These are phyloP conservation scores for Pseudopediastrum boryanum DNA, from an alignment of 139 green algal genomes.

Conservation along the genomic window DNA sequence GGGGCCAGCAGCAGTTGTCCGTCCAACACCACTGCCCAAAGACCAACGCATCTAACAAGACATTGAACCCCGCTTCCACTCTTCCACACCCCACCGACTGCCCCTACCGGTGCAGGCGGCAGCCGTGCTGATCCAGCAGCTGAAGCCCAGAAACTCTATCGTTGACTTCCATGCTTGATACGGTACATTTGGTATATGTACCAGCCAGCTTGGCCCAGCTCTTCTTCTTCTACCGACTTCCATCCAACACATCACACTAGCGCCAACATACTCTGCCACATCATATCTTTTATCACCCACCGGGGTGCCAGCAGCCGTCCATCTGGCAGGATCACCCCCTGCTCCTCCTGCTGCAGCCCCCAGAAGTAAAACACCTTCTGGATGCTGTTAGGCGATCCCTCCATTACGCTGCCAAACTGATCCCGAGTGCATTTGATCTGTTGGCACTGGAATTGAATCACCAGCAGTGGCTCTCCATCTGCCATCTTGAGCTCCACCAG, in stretches of 20 bases:
- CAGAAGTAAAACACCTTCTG: conserved; percentile 83
- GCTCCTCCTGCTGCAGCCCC: conserved; percentile 80
- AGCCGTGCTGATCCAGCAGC: too few relatives aligned
- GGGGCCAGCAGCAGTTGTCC: too few relatives aligned
- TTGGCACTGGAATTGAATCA: conserved; percentile 81
- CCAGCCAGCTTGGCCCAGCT: too few relatives aligned
- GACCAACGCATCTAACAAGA: too few relatives aligned
- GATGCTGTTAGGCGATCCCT: conserved; percentile 81
- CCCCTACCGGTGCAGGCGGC: too few relatives aligned
- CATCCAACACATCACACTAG: conserved; percentile 54
- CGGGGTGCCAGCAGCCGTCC: conserved; percentile 78
- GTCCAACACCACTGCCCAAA: too few relatives aligned
- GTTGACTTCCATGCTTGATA: too few relatives aligned
- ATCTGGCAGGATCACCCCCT: conserved; percentile 69
- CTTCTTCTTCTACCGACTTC: too few relatives aligned
- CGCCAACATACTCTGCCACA: conserved; percentile 73
- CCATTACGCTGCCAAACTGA: conserved; percentile 91
- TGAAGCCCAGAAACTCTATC: too few relatives aligned
- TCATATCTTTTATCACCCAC: conserved; percentile 90
- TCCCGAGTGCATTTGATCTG: conserved; percentile 92
- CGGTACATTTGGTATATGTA: too few relatives aligned
- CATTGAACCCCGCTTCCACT: too few relatives aligned
- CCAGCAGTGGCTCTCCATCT: conserved; percentile 87
- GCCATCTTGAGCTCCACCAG: conserved; percentile 84
- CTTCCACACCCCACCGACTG: too few relatives aligned